These are phyloP conservation scores for Pleurotus sapidus DNA, from an alignment of 768 basidiomycete species.

Conservation along the genomic window DNA sequence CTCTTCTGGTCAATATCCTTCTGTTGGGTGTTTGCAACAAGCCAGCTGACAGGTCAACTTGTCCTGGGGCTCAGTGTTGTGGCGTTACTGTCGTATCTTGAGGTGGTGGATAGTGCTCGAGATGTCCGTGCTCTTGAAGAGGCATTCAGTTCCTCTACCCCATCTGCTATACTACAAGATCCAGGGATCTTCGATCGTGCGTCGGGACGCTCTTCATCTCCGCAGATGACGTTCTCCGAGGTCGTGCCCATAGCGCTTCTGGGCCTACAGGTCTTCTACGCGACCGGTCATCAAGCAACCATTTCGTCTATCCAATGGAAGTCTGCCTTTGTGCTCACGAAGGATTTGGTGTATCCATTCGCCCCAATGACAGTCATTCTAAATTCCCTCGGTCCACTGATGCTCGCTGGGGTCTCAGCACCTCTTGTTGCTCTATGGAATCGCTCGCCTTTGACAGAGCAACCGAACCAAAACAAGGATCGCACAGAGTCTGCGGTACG, in stretches of 20 bases:
- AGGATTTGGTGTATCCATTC: constrained; percentile 65
- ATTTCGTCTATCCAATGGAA: constrained; percentile 96
- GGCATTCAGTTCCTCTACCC: constrained; percentile 46
- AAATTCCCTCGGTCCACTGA: constrained; percentile 76
- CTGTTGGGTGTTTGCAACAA: constrained; percentile 57
- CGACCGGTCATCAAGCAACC: constrained; percentile 90
- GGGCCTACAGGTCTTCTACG: constrained; percentile 74
- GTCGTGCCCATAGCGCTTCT: constrained; percentile 73
- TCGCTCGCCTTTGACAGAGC: constrained; percentile 50
- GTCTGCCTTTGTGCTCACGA: constrained; percentile 79
- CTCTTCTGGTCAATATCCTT: constrained; percentile 75
- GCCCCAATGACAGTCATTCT: constrained; percentile 70
- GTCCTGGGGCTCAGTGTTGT: constrained; percentile 61
- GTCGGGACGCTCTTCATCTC: constrained; percentile 15
- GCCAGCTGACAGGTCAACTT: constrained; percentile 83
- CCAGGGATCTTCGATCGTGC: constrained; percentile 24
- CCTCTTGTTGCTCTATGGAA: constrained; percentile 86
- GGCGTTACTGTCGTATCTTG: constrained; percentile 73
- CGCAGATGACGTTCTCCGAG: constrained; percentile 58
- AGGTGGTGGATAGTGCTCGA: constrained; percentile 77
- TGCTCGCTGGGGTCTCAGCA: constrained; percentile 61
- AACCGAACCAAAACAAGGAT: neutral
- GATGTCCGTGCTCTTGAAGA: constrained; percentile 59
- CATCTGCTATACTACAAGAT: constrained; percentile 32
- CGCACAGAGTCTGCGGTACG: constrained; percentile 17